Percentiles rank a stretch among this genome's conserved stretches.
Conservation (phyloP, 2,329 filamentous ascomycete genomes). For the Dothiorella sarmentorum region DNA sequence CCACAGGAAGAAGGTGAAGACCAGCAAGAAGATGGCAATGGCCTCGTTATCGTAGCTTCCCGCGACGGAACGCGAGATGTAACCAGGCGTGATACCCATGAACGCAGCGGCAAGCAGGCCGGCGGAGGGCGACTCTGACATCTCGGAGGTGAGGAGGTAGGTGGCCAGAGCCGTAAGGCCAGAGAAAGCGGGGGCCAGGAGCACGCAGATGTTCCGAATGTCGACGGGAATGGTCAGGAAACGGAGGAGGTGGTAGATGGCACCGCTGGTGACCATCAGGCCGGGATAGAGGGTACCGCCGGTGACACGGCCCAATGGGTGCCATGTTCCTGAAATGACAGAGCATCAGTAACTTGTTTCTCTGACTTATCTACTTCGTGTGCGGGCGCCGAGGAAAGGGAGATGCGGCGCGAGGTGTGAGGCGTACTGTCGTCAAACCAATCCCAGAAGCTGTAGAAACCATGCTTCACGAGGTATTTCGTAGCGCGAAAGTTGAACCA, state of each 20-base stretch:
- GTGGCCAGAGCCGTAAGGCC: constrained; percentile 88
- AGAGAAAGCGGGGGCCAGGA: constrained; percentile 91
- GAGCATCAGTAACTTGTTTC: background rate
- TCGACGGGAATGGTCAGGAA: constrained; percentile 89
- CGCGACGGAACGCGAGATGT: constrained; percentile 95
- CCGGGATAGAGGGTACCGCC: constrained; percentile 98
- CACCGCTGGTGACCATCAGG: constrained; percentile 97
- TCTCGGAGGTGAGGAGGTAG: constrained; percentile 94
- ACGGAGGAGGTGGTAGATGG: constrained; percentile 90
- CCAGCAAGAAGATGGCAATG: constrained; percentile 96
- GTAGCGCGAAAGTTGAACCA: constrained; percentile 99
- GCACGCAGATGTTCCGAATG: constrained; percentile 97
- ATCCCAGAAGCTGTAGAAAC: constrained; percentile 99
- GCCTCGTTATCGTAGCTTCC: constrained; percentile 99
- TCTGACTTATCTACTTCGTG: background rate
- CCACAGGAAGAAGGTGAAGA: constrained; percentile 98
- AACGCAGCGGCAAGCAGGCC: constrained; percentile 91
- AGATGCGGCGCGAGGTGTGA: constrained; percentile 27
- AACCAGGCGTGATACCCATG: constrained; percentile 96
- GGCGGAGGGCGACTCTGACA: constrained; percentile 91
- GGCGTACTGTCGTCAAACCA: constrained; percentile 94
- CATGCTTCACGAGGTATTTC: constrained; percentile 94
- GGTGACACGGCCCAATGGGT: constrained; percentile 95
- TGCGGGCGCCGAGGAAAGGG: background rate
- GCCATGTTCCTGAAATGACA: constrained; percentile 72